Percentiles rank a stretch among this genome's conserved stretches.
phyloP scores from a whole-genome alignment of 768 basidiomycete genomes.

The Mycena galericulata region DNA sequence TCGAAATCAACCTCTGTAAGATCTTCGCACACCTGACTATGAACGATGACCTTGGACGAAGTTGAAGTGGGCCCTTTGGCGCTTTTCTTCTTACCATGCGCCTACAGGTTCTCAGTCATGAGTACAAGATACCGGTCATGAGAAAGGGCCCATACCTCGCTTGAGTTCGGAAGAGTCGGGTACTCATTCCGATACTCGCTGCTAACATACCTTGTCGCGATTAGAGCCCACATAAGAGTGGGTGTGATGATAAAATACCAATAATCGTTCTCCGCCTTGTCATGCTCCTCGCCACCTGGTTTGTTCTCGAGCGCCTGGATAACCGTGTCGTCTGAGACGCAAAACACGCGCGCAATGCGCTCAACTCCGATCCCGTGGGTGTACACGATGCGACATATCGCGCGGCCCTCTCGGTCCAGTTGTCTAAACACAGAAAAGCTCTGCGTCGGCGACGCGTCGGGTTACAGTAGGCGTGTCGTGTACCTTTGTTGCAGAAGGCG shows the following conservation, averaged over 20 bases:
- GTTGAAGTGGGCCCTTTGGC: too few species aligned
- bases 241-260: background rate
- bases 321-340: constrained; percentile 21
- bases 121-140: background rate
- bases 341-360: constrained; percentile 8
- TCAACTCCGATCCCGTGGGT: constrained; percentile 4
- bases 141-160: background rate
- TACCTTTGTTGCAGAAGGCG: constrained; percentile 19
- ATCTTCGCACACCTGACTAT: too few species aligned
- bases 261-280: constrained; percentile 22
- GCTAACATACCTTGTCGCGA: constrained; percentile 16
- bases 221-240: background rate
- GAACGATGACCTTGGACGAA: too few species aligned
- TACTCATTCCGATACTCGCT: constrained; percentile 14
- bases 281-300: background rate
- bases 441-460: too few species aligned
- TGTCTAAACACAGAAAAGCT: background rate
- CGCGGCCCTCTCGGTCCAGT: constrained; percentile 23
- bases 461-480: background rate
- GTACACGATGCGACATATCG: constrained; percentile 24
- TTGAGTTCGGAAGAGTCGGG: background rate
- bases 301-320: constrained; percentile 21
- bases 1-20: too few species aligned
- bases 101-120: too few species aligned
- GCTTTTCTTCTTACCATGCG: too few species aligned